Conservation (phyloP, 2,329 filamentous ascomycete species). For the Raffaelea ambrosiae region DNA sequence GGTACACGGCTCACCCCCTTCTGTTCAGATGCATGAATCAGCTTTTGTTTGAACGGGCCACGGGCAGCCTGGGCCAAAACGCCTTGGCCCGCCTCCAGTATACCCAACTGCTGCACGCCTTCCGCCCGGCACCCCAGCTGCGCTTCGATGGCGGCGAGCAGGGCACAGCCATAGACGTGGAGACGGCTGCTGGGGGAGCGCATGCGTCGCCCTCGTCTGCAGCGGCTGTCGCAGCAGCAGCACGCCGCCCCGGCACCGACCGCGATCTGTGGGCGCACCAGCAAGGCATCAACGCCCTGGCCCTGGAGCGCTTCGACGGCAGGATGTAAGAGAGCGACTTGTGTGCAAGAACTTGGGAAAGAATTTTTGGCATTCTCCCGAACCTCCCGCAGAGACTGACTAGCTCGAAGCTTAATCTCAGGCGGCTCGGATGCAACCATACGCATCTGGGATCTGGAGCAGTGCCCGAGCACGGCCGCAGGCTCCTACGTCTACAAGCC, state of each 20-base stretch:
- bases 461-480: constrained; percentile 33
- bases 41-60: constrained; percentile 66
- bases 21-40: constrained; percentile 51
- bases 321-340: constrained; percentile 42
- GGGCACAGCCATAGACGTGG: constrained; percentile 18
- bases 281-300: constrained; percentile 69
- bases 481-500: constrained; percentile 47
- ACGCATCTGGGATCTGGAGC: constrained; percentile 79
- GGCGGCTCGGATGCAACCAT: constrained; percentile 80
- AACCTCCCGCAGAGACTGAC: not conserved
- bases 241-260: not conserved
- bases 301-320: constrained; percentile 75
- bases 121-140: constrained; percentile 58
- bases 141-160: constrained; percentile 59
- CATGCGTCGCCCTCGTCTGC: not conserved
- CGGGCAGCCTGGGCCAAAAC: constrained; percentile 56
- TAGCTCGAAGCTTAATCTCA: constrained; percentile 57
- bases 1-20: too few species aligned
- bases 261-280: constrained; percentile 55
- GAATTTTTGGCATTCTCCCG: not conserved
- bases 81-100: constrained; percentile 58
- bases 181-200: too few species aligned
- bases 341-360: too few species aligned
- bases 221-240: not conserved
- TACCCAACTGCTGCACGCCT: constrained; percentile 57